Conservation (phyloP, 1,284 basidiomycete species). For the Clitocybe nebularis region DNA sequence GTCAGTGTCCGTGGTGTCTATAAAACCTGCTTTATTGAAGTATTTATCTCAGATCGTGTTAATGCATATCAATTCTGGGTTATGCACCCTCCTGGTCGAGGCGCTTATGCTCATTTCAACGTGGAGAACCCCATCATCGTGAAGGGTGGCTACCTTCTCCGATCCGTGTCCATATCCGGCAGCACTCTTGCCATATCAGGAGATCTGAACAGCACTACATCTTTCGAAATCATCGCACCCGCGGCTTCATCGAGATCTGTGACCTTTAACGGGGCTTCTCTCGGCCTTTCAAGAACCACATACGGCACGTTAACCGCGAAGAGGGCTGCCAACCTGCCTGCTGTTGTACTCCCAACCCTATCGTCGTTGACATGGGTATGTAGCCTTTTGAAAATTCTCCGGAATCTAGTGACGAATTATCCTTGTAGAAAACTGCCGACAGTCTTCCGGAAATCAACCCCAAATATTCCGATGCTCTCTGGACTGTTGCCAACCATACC, state of each 20-base stretch:
- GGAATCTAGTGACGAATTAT: not conserved
- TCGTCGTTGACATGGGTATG: slow-evolving; percentile 33
- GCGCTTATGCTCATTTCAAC: slow-evolving; percentile 33
- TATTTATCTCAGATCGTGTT: slow-evolving; percentile 34
- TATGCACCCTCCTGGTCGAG: slow-evolving; percentile 35
- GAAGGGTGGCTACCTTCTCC: slow-evolving; percentile 46
- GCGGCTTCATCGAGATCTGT: slow-evolving; percentile 29
- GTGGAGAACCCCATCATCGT: slow-evolving; percentile 40
- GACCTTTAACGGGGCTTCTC: slow-evolving; percentile 35
- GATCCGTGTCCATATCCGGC: slow-evolving; percentile 31
- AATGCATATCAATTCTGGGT: slow-evolving; percentile 50
- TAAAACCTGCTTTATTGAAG: not conserved
- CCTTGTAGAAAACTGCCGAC: slow-evolving; percentile 30
- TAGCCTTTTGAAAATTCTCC: not conserved
- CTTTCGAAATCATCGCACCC: slow-evolving; percentile 43
- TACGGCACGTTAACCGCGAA: slow-evolving; percentile 35
- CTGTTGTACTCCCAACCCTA: slow-evolving; percentile 29
- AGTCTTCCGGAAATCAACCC: slow-evolving; percentile 34
- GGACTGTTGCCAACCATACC: slow-evolving; percentile 35
- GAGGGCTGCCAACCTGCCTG: slow-evolving; percentile 26
- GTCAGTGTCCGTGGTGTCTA: slow-evolving; percentile 21
- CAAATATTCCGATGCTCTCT: slow-evolving; percentile 31
- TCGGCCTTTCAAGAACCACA: slow-evolving; percentile 28
- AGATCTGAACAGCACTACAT: slow-evolving; percentile 38
- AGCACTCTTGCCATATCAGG: slow-evolving; percentile 36